Evolutionary conservation across 306 rosid genomes (phyloP).

Genomic region (Crotalaria pallida): DNA sequence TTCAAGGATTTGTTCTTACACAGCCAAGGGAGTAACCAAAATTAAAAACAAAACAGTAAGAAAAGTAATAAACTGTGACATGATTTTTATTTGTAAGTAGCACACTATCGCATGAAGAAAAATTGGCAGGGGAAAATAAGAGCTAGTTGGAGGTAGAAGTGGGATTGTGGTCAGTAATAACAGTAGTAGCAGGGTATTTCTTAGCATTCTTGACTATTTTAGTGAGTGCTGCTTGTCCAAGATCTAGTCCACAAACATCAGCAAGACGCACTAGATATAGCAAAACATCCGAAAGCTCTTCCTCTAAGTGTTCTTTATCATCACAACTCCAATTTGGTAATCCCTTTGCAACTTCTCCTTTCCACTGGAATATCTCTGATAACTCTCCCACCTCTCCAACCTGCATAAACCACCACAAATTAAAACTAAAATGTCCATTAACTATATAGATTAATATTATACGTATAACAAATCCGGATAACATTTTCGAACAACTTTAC

Average conservation of each 20-base stretch:
- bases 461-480: too few species aligned
- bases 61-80: background rate
- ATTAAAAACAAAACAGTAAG: background rate
- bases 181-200: slow-evolving; percentile 51
- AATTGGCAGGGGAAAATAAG: background rate
- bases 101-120: background rate
- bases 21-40: background rate
- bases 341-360: slow-evolving; percentile 79
- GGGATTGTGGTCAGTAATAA: slow-evolving; percentile 16
- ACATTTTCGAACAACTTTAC: too few species aligned
- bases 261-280: slow-evolving; percentile 66
- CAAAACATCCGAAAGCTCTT: slow-evolving; percentile 76
- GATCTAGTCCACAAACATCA: slow-evolving; percentile 72
- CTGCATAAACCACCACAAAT: slow-evolving; percentile 23
- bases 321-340: slow-evolving; percentile 66
- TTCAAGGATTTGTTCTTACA: background rate
- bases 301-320: slow-evolving; percentile 71
- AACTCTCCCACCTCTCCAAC: slow-evolving; percentile 83
- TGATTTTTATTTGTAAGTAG: background rate
- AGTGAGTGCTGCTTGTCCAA: slow-evolving; percentile 68
- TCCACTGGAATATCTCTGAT: slow-evolving; percentile 81
- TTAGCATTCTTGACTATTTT: slow-evolving; percentile 62
- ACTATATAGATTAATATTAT: background rate
- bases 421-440: background rate
- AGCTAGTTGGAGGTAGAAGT: slow-evolving; percentile 25